These are phyloP conservation scores for Pharnaceum exiguum DNA, from an alignment of 148 eudicot species.

Conservation along the genomic window DNA sequence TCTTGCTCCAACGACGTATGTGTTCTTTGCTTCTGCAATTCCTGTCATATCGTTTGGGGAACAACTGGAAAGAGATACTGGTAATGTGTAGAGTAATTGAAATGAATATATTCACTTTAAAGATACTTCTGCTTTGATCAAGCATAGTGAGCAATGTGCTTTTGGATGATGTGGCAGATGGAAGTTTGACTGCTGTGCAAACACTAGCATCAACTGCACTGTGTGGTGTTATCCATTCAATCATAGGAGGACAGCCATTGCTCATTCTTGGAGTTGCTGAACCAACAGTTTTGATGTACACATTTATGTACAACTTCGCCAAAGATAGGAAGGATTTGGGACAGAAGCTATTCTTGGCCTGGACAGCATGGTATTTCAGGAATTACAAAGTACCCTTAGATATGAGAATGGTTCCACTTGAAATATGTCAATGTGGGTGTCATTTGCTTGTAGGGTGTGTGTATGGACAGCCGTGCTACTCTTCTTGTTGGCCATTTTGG, in stretches of 20 bases:
- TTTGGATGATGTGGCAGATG: constrained; percentile 43
- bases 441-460: constrained; percentile 62
- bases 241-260: constrained; percentile 93
- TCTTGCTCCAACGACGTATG: constrained; percentile 94
- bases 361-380: constrained; percentile 84
- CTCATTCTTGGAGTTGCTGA: constrained; percentile 96
- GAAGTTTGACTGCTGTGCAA: constrained; percentile 90
- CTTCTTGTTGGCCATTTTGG: constrained; percentile 80
- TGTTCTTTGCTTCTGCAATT: constrained; percentile 98
- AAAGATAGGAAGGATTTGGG: constrained; percentile 86
- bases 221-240: constrained; percentile 91
- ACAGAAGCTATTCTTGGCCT: constrained; percentile 76
- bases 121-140: not conserved
- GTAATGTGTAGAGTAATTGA: constrained; percentile 27
- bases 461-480: constrained; percentile 95
- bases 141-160: not conserved
- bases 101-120: constrained; percentile 3
- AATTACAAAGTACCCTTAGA: not conserved
- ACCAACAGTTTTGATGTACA: constrained; percentile 98
- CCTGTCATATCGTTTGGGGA: constrained; percentile 99
- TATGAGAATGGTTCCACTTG: not conserved
- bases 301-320: constrained; percentile 93
- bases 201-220: constrained; percentile 93
- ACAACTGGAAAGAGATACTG: constrained; percentile 87
- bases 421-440: not conserved